These are phyloP conservation scores for Yamadazyma phyllophila DNA, from an alignment of 805 yeast genomes.

Conservation along the genomic window DNA sequence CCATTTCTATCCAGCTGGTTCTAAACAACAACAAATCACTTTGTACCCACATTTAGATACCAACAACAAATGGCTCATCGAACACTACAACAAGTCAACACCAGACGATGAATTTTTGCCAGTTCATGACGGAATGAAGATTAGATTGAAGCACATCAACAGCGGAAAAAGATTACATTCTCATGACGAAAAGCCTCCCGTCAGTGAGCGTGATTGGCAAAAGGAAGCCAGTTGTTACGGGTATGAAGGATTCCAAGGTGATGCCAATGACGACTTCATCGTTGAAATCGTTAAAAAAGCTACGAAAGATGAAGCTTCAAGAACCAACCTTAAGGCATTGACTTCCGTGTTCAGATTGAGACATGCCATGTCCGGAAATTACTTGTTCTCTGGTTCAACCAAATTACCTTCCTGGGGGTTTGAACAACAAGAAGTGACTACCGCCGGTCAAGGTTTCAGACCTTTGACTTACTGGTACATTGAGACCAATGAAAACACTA, in stretches of 20 bases:
- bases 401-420: conserved; percentile 83
- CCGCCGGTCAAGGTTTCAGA: conserved; percentile 68
- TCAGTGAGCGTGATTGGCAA: conserved; percentile 77
- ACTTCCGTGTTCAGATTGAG: conserved; percentile 69
- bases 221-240: conserved; percentile 81
- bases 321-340: conserved; percentile 57
- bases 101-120: conserved; percentile 60
- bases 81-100: conserved; percentile 59
- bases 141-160: conserved; percentile 59
- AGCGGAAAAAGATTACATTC: conserved; percentile 74
- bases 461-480: conserved; percentile 68
- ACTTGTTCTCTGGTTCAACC: conserved; percentile 69
- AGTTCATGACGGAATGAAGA: conserved; percentile 64
- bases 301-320: conserved; percentile 52
- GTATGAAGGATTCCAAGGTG: conserved; percentile 72
- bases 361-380: conserved; percentile 80
- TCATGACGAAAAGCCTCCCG: conserved; percentile 80
- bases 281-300: conserved; percentile 64
- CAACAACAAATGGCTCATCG: conserved; percentile 72
- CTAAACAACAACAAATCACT: conserved; percentile 81
- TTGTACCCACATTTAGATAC: conserved; percentile 75
- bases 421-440: conserved; percentile 80
- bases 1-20: conserved; percentile 70
- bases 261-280: conserved; percentile 78
- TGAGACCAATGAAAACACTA: conserved; percentile 63